Base-by-base conservation (phyloP, 306 rosid species). In the Ziziphus jujuba region DNA sequence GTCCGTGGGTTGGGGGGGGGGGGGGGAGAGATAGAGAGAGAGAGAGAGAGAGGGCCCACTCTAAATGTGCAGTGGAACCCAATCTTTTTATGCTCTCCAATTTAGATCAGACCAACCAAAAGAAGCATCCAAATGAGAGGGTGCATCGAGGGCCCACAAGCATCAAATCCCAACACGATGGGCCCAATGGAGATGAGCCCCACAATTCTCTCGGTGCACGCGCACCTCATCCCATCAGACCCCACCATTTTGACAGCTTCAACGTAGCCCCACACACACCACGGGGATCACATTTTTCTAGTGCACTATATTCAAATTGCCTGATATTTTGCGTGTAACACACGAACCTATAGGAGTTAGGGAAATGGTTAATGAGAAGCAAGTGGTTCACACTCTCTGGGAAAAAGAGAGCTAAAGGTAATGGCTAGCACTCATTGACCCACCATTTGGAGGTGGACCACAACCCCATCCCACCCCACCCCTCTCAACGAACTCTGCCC, bases 161-260 rank as follows among this genome's bases (percentile, higher is more conserved):
- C 38, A 63, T 34, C 61, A 50, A 55, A 57, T 70, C 72, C 79
- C 59, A 63, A 20, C 40, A 20, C 49, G 31, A 14, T 5, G 48
- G 70, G 66, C 50, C 43, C 72, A 38, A 59, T 6, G 5, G 12
- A 43, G n/a, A 13, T 54, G 56, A 60, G 70, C 34, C 72, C 72
- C 52, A 64, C 34, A 3, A 45, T 16, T 6, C n/a, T 53, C 77
- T 62, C 35, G 54, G 59, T 67, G 78, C 75, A 66, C 72, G 78
- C 78, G 69, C 73, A 65, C 54, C n/a, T 56, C 70, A 28, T 40
- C 12, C 56, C 20, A 2, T 44, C 21, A 20, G 2, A 13, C 55
- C 65, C 74, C 63, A 19, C 72, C 63, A 9, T 8, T 28, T 76
- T 75, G 77, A 70, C 77, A 75, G 68, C 80, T 70, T 54, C 71